phyloP scores from a whole-genome alignment of 2,329 filamentous ascomycete genomes.

The Penicillium concentricum region DNA sequence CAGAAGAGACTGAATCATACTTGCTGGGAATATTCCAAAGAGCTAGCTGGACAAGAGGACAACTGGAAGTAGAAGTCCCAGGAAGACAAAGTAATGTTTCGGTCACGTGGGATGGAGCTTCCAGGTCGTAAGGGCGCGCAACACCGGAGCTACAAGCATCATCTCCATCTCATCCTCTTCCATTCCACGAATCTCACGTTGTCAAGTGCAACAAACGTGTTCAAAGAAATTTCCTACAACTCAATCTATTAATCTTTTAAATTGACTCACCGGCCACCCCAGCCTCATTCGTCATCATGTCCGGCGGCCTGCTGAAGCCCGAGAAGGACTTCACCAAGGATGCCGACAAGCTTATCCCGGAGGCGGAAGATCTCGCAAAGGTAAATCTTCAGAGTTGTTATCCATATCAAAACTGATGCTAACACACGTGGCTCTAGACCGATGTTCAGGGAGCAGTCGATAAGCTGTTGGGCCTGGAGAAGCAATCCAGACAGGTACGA shows the following conservation, averaged over 20 bases:
- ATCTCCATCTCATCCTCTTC: slow-evolving; percentile 13
- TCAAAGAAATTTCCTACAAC: not conserved
- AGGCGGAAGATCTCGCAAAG: slow-evolving; percentile 86
- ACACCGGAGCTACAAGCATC: slow-evolving; percentile 22
- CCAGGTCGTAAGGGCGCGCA: slow-evolving; percentile 26
- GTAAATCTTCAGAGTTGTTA: slow-evolving; percentile 49
- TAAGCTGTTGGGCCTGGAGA: slow-evolving; percentile 88
- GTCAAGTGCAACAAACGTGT: not conserved
- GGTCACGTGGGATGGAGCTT: slow-evolving; percentile 34
- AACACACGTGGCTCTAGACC: slow-evolving; percentile 29
- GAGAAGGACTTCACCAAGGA: slow-evolving; percentile 99
- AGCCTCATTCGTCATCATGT: slow-evolving; percentile 59
- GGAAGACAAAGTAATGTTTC: not conserved
- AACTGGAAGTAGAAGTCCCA: not conserved
- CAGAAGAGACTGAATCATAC: not conserved
- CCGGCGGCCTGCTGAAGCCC: slow-evolving; percentile 80
- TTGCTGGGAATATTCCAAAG: not conserved
- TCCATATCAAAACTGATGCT: slow-evolving; percentile 16
- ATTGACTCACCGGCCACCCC: not conserved
- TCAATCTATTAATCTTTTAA: not conserved
- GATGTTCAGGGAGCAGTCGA: slow-evolving; percentile 87
- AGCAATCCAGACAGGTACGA: slow-evolving; percentile 88
- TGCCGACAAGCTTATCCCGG: slow-evolving; percentile 84
- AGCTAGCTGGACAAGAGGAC: not conserved
- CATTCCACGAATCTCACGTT: slow-evolving; percentile 10